A percentile compares a stretch with the other conserved stretches of the same genome.
These are phyloP conservation scores for Yamadazyma sp. DNA, from an alignment of 1,139 yeast species.

Conservation along the genomic window DNA sequence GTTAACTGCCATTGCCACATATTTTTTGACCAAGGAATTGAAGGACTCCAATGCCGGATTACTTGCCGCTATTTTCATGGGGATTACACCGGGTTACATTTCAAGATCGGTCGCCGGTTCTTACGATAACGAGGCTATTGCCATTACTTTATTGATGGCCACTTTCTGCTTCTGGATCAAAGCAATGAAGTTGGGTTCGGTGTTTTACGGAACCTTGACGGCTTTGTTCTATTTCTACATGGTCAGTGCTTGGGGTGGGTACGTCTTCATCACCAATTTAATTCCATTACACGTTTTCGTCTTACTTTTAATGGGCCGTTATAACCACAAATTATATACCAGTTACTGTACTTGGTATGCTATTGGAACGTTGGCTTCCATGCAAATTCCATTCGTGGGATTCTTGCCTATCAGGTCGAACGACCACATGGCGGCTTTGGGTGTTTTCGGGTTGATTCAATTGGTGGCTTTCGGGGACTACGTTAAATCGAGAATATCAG, in stretches of 20 bases:
- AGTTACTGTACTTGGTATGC: conserved; percentile 97
- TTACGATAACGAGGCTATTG: conserved; percentile 98
- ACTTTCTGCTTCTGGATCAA: conserved; percentile 96
- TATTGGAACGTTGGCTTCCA: conserved; percentile 92
- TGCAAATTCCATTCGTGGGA: conserved; percentile 99
- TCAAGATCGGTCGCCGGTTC: conserved; percentile 99
- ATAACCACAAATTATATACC: conserved; percentile 76
- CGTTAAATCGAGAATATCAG: conserved; percentile 70
- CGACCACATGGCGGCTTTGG: conserved; percentile 98
- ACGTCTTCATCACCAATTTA: conserved; percentile 95
- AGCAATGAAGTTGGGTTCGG: conserved; percentile 87
- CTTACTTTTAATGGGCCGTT: conserved; percentile 91
- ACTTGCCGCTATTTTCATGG: conserved; percentile 91
- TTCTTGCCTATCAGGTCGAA: conserved; percentile 94
- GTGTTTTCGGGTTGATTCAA: conserved; percentile 94
- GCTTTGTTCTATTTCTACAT: conserved; percentile 93
- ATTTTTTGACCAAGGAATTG: conserved; percentile 84
- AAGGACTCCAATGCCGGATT: conserved; percentile 89
- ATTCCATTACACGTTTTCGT: conserved; percentile 95
- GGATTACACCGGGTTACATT: conserved; percentile 97
- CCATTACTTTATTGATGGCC: conserved; percentile 92
- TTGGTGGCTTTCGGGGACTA: conserved; percentile 86
- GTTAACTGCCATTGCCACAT: conserved; percentile 89
- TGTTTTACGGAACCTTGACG: conserved; percentile 78
- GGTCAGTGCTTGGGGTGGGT: conserved; percentile 99